Conservation (phyloP, 208 protist genomes). For the Leishmania gerbilli region DNA sequence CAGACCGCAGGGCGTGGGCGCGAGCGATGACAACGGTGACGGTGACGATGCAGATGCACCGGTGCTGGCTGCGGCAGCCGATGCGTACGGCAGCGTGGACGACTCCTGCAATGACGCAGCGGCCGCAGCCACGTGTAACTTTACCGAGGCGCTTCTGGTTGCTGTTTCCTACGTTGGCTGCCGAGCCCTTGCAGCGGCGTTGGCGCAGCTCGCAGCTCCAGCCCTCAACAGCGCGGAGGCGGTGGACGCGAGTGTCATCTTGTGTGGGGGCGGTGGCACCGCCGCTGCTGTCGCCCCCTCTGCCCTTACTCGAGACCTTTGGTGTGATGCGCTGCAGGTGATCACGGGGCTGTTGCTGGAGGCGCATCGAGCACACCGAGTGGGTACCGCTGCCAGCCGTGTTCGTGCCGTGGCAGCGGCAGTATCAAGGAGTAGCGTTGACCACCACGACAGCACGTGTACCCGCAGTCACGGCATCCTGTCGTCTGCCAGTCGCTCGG, state of each 20-base stretch:
- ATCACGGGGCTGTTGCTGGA: conserved; percentile 16
- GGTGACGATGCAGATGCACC: background rate
- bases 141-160: conserved; percentile 28
- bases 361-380: conserved; percentile 10
- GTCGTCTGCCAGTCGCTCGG: background rate
- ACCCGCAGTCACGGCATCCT: background rate
- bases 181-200: conserved; percentile 12
- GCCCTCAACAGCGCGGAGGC: background rate
- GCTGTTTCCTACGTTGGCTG: conserved; percentile 23
- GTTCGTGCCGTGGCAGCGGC: background rate
- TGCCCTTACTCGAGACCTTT: background rate
- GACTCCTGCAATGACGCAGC: background rate
- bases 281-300: background rate
- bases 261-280: background rate
- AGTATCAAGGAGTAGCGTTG: background rate
- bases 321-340: conserved; percentile 24
- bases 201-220: conserved; percentile 3
- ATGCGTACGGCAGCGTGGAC: background rate
- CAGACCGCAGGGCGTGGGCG: background rate
- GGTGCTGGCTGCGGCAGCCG: background rate
- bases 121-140: conserved; percentile 11
- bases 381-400: background rate
- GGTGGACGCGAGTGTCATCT: background rate
- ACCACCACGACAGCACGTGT: background rate
- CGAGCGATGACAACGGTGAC: background rate